Base-by-base conservation (phyloP, 768 basidiomycete genomes). In the Tephrocybe sp. region DNA sequence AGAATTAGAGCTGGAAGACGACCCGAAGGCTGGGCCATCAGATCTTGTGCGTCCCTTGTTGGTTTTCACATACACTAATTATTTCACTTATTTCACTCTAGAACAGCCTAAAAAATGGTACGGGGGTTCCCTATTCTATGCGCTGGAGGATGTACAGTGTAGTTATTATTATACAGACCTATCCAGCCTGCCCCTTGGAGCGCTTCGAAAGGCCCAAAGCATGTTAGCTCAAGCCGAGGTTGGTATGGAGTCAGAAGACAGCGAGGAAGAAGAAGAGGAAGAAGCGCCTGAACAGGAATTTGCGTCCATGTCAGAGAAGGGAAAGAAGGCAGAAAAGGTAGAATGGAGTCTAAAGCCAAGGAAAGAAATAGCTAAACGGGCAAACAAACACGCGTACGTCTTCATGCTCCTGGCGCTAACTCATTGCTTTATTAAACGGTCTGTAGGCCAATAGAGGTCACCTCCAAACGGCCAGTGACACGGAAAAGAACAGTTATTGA, bases 321-420 rank as follows among this genome's bases (percentile, higher is more conserved):
- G 48, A 34, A 58, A 56, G 28, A 55, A 54, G 58, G 73, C 65
- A 45, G 66, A 59, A 60, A 73, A 71, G 50, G 68, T 68, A 30
- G 76, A 75, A 59, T 71, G 73, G 73, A 70, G 65, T 58, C 58
- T 68, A 45, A 73, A 72, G 54, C 65, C 68, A 39, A 74, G 74
- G 50, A 75, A 67, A 32, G 73, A 77, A 51, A 72, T 82, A 3
- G 63, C 74, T 11, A 88, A 87, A 68, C 78, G 93, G 37, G 65
- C 77, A 4, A 81, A 79, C 63, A 97, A 98, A 62, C 87, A 96
- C 69, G 92, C 95, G 94, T 95, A 69, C 55, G 92, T 78, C 25
- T 30, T 54, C 12, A 39, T 23, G 14, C 24, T 34, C 20, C 25
- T 49, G 10, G 23, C 28, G 25, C 45, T 49, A 15, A 12, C 34